Percentiles rank a stretch among this genome's conserved stretches.
Evolutionary conservation across 2,329 filamentous ascomycete genomes (phyloP).

Genomic region (Emydomyces testavorans): DNA sequence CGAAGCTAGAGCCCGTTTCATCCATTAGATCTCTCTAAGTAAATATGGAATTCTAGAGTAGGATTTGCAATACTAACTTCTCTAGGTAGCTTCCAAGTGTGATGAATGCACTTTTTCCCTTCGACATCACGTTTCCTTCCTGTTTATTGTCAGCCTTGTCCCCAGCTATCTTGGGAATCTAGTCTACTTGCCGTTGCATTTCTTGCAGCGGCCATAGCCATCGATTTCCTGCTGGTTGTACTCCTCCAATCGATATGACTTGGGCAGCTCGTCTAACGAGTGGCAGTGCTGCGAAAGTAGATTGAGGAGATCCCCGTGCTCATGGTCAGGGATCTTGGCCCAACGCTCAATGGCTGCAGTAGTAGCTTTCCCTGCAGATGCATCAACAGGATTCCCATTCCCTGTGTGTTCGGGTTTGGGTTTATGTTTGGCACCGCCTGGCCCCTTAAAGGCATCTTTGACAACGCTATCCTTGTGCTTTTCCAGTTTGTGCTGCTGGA

Average conservation of each 20-base stretch:
- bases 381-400: background rate
- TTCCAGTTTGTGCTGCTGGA: background rate
- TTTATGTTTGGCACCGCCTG: background rate
- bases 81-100: constrained; percentile 1
- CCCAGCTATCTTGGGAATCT: background rate
- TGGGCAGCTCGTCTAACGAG: constrained; percentile 2
- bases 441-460: background rate
- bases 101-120: constrained; percentile 6
- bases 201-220: constrained; percentile 6
- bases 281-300: constrained; percentile 6
- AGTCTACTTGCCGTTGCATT: constrained; percentile 7
- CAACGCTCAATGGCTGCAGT: background rate
- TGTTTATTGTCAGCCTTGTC: background rate
- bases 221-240: constrained; percentile 9
- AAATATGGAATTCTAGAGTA: too few relatives aligned
- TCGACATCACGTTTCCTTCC: background rate
- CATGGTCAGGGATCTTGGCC: background rate
- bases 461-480: background rate
- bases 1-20: background rate
- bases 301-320: background rate
- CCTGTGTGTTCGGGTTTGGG: background rate
- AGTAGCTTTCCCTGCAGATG: background rate
- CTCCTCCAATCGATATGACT: constrained; percentile 1
- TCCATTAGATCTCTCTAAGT: background rate
- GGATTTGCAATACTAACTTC: background rate